Evolutionary conservation across 345 rosid genomes (phyloP).

Genomic region (Salix viminalis): DNA sequence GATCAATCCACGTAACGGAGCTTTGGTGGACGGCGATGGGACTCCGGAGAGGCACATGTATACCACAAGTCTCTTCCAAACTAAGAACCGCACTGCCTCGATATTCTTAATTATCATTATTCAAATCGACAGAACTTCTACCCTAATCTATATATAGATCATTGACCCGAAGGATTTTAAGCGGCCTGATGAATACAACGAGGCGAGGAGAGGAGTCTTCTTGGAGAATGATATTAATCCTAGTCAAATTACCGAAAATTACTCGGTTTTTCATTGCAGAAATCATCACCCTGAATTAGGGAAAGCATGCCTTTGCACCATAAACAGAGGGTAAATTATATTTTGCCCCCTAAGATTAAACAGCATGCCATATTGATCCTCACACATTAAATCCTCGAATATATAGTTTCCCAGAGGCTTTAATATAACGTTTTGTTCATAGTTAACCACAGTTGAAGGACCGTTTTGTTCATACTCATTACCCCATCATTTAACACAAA

Average conservation of each 20-base stretch:
- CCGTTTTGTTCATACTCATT: neutral
- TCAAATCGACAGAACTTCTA: neutral
- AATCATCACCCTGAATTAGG: constrained; percentile 8
- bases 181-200: neutral
- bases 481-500: no score
- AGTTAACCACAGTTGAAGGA: neutral
- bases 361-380: neutral
- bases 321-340: neutral
- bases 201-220: neutral
- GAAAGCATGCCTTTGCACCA: neutral
- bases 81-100: neutral
- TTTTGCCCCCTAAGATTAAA: neutral
- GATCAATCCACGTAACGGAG: no score
- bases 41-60: no score
- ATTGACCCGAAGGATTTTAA: neutral
- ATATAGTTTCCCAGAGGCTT: neutral
- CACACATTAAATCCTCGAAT: neutral
- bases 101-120: neutral
- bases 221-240: neutral
- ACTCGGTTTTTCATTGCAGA: neutral
- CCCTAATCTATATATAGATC: neutral
- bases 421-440: neutral
- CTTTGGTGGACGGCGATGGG: no score
- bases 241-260: neutral
- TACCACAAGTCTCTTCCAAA: no score